Evolutionary conservation across 345 rosid species (phyloP).

Genomic region (Pistacia atlantica): DNA sequence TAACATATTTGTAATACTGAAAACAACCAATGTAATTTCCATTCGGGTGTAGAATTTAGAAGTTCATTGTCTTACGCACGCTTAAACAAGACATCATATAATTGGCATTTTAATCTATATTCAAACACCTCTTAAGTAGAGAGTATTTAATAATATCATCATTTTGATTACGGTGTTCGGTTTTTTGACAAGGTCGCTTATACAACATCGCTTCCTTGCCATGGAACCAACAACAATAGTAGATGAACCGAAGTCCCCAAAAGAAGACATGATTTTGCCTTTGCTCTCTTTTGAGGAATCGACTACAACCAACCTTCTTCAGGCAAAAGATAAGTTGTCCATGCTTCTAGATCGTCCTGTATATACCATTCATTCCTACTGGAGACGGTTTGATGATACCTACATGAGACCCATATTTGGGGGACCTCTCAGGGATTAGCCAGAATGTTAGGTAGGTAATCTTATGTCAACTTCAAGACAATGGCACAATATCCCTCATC

Average conservation of each 20-base stretch:
- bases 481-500: background rate
- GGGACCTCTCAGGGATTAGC: conserved; percentile 46
- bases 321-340: conserved; percentile 72
- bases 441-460: conserved; percentile 43
- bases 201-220: conserved; percentile 49
- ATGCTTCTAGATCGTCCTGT: conserved; percentile 80
- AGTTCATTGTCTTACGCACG: too few species aligned
- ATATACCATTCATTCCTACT: conserved; percentile 74
- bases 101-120: background rate
- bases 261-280: conserved; percentile 59
- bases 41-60: background rate
- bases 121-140: background rate
- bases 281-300: conserved; percentile 74
- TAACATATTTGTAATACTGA: background rate
- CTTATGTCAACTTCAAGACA: background rate
- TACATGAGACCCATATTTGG: conserved; percentile 94
- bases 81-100: background rate
- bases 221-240: background rate
- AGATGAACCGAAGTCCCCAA: conserved; percentile 44
- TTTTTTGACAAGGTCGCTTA: conserved; percentile 79
- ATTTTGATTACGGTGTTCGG: conserved; percentile 64
- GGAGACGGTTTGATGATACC: conserved; percentile 81
- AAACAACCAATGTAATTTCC: background rate
- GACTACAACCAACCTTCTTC: conserved; percentile 57
- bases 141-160: background rate